Conservation (phyloP, 2,329 filamentous ascomycete genomes). For the Calonectria fujianensis region DNA sequence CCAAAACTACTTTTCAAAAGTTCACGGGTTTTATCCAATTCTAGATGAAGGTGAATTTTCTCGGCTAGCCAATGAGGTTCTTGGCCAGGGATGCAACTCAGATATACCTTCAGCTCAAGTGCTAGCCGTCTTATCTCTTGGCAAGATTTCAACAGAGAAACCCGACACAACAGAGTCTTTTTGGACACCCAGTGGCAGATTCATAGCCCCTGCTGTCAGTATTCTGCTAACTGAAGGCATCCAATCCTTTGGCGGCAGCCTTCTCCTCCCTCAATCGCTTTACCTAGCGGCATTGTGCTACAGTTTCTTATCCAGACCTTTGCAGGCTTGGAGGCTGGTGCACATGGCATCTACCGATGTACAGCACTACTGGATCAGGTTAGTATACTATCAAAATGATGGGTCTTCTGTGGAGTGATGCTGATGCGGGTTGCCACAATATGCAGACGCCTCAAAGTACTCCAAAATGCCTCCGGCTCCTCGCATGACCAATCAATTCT, state of each 20-base stretch:
- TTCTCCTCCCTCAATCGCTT: constrained; percentile 45
- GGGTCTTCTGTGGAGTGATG: background rate
- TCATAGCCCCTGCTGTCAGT: constrained; percentile 43
- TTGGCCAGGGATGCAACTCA: constrained; percentile 26
- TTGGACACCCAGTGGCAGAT: constrained; percentile 42
- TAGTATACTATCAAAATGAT: background rate
- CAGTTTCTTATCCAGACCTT: constrained; percentile 47
- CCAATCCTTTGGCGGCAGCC: constrained; percentile 45
- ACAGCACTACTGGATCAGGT: constrained; percentile 51
- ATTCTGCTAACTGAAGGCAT: constrained; percentile 43
- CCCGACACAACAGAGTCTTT: constrained; percentile 35
- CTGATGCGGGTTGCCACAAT: rapidly evolving
- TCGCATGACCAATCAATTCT: constrained; percentile 48
- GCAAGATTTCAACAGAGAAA: constrained; percentile 41
- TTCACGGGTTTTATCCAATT: constrained; percentile 47
- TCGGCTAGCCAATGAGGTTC: constrained; percentile 29
- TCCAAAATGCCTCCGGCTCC: constrained; percentile 36
- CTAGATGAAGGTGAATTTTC: constrained; percentile 42
- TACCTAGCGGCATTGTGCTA: constrained; percentile 48
- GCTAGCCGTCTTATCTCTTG: constrained; percentile 41
- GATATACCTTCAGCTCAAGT: constrained; percentile 44
- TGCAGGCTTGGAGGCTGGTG: constrained; percentile 47
- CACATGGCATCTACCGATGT: constrained; percentile 50
- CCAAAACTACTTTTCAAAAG: constrained; percentile 42
- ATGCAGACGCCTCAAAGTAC: constrained; percentile 40